Base-by-base conservation (phyloP, 345 rosid species). In the Eucalyptus brandiana region DNA sequence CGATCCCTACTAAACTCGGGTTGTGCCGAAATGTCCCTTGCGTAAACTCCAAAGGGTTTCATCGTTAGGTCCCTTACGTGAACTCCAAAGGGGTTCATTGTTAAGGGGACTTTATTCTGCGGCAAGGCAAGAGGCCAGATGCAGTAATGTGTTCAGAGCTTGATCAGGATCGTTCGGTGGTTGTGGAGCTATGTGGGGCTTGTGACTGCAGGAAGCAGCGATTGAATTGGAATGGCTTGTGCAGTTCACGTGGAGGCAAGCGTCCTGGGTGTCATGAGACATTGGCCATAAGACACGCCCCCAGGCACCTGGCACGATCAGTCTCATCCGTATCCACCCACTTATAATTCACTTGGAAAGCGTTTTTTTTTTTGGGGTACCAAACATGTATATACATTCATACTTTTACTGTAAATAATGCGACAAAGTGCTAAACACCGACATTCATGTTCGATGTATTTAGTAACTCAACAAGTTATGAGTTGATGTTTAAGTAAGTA, bases 231-330 rank as follows among this genome's bases (percentile, higher is more conserved):
- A 76, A 5, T 40, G 47, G 44, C 81, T 58, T 58, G 93, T 91
- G 94, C 90, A 91, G 91, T 91, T 91, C 95, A 92, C 92, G 94
- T 91, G 95, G 90, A 86, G n/a, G 89, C 56, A 87, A 69, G 86
- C 62, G 28, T 56, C 45, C 76, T 89, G 92, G 91, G 90, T 87
- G 65, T 53, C 58, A 53, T 21, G 58, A 53, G 58, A 53, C 11
- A 53, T 8, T 53, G 26, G 58, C 58, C 24, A 8, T 53, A 2
- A 21, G 58, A 53, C 58, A 53, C 58, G 26, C 58, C 26, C 58
- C 58, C 58, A 21, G 58, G 58, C 58, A 53, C 26, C 42, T 76
- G 85, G 85, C 47, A 21, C 16, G 30, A 40, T 21, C 85, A 12
- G 47, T 21, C 85, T 76, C 85, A 76, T 86, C 87, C 56, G 7